Conservation (phyloP, 176 grass and related monocot species). For the Zoysia pacifica region DNA sequence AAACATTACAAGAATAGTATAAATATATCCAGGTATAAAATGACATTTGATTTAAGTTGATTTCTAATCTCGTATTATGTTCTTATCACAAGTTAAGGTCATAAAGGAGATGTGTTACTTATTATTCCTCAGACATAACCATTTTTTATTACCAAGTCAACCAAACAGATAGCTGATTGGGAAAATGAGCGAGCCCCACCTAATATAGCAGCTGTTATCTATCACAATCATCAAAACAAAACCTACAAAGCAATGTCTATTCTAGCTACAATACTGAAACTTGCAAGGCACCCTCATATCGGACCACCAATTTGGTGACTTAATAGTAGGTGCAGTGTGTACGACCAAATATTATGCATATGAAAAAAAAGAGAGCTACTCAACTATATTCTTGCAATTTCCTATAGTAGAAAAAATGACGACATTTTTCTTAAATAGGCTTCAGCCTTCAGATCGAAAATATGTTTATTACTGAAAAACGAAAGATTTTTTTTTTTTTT, state of each 20-base stretch:
- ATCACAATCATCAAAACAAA: constrained; percentile 31
- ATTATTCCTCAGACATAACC: not conserved
- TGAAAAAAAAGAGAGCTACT: not conserved
- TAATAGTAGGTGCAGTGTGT: constrained; percentile 21
- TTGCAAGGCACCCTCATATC: constrained; percentile 44
- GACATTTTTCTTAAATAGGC: not conserved
- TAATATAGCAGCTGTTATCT: constrained; percentile 25
- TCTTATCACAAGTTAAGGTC: constrained; percentile 10
- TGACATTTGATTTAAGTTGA: not conserved
- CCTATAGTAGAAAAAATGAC: constrained; percentile 12
- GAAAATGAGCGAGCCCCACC: constrained; percentile 32
- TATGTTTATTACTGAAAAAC: not conserved
- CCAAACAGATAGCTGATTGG: constrained; percentile 5
- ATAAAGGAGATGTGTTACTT: not conserved
- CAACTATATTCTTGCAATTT: not conserved
- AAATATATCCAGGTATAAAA: not conserved
- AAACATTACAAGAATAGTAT: constrained; percentile 3
- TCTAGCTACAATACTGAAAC: constrained; percentile 24
- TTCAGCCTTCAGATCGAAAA: constrained; percentile 14
- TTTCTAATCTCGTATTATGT: not conserved
- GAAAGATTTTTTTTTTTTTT: constrained; percentile 2
- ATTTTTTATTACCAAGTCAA: constrained; percentile 17
- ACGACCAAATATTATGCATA: not conserved
- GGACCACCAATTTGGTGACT: constrained; percentile 43
- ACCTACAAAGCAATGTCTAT: constrained; percentile 17